Conservation (phyloP, 1,284 basidiomycete species). For the Moesziomyces sp. region DNA sequence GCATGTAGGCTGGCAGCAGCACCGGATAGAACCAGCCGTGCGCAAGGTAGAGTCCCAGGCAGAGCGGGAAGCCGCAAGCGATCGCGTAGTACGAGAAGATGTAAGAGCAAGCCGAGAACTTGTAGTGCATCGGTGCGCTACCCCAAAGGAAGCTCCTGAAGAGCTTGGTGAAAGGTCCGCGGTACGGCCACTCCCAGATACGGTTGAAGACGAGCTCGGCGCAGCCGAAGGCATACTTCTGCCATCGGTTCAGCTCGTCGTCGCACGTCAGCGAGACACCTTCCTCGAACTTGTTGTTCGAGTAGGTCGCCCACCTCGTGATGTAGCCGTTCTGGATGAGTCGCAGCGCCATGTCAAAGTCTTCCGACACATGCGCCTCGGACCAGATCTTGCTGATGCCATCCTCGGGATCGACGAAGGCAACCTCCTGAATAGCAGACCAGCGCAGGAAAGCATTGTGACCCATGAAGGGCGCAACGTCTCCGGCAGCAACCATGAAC, state of each 20-base stretch:
- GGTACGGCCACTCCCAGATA: conserved; percentile 76
- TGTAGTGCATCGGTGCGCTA: conserved; percentile 75
- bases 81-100: conserved; percentile 85
- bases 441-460: conserved; percentile 88
- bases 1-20: conserved; percentile 74
- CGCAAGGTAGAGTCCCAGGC: conserved; percentile 78
- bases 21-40: conserved; percentile 76
- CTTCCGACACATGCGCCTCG: conserved; percentile 82
- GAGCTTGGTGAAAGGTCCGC: conserved; percentile 81
- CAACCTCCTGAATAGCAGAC: conserved; percentile 82
- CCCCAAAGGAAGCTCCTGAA: conserved; percentile 78
- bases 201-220: conserved; percentile 67
- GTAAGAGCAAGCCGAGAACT: conserved; percentile 76
- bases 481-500: conserved; percentile 69
- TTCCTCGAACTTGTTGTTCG: conserved; percentile 82
- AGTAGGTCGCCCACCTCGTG: conserved; percentile 86
- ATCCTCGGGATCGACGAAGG: conserved; percentile 77
- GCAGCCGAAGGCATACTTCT: conserved; percentile 82
- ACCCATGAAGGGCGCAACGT: conserved; percentile 79
- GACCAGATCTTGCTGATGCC: conserved; percentile 81
- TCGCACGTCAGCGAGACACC: conserved; percentile 81
- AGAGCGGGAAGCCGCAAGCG: conserved; percentile 75
- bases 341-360: conserved; percentile 80
- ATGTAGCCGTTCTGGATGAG: conserved; percentile 71
- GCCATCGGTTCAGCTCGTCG: conserved; percentile 84